Evolutionary conservation across 2,329 filamentous ascomycete species (phyloP).

Genomic region (Lizonia empirigonia): DNA sequence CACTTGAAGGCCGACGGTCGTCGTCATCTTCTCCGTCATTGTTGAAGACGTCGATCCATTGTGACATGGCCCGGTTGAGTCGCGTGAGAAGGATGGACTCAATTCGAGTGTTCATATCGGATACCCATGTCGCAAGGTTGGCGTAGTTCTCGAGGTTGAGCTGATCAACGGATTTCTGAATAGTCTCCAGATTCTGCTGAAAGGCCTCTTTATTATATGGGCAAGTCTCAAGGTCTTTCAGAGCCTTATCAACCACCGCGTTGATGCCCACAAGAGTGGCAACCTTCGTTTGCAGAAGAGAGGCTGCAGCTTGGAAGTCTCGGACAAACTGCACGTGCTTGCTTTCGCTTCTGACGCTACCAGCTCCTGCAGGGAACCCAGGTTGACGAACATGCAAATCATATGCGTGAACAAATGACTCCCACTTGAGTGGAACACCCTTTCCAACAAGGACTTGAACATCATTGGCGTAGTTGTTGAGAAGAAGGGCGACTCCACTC

Average conservation of each 20-base stretch:
- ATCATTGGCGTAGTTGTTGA: conserved; percentile 91
- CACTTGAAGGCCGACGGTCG: conserved; percentile 34
- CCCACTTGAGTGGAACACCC: conserved; percentile 91
- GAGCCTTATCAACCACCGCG: conserved; percentile 77
- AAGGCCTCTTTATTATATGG: conserved; percentile 82
- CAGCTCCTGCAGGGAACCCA: conserved; percentile 63
- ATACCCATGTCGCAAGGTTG: conserved; percentile 90
- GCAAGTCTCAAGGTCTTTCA: conserved; percentile 83
- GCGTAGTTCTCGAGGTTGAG: conserved; percentile 95
- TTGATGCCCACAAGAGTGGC: conserved; percentile 78
- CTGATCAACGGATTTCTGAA: conserved; percentile 93
- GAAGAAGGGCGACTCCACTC: conserved; percentile 82
- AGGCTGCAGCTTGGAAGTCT: conserved; percentile 86
- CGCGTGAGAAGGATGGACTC: conserved; percentile 80
- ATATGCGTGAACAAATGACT: conserved; percentile 96
- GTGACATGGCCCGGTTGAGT: conserved; percentile 79
- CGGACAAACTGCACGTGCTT: conserved; percentile 97
- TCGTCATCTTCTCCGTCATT: conserved; percentile 43
- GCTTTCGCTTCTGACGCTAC: conserved; percentile 71
- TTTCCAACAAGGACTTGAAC: conserved; percentile 83
- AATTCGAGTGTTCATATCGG: conserved; percentile 82
- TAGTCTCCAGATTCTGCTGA: conserved; percentile 76
- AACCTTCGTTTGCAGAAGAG: conserved; percentile 86
- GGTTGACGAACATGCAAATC: conserved; percentile 79
- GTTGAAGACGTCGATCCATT: conserved; percentile 88